A percentile compares a stretch with the other conserved stretches of the same genome.
phyloP scores from a whole-genome alignment of 495 filamentous ascomycete genomes.

The Aspergillus diversus region DNA sequence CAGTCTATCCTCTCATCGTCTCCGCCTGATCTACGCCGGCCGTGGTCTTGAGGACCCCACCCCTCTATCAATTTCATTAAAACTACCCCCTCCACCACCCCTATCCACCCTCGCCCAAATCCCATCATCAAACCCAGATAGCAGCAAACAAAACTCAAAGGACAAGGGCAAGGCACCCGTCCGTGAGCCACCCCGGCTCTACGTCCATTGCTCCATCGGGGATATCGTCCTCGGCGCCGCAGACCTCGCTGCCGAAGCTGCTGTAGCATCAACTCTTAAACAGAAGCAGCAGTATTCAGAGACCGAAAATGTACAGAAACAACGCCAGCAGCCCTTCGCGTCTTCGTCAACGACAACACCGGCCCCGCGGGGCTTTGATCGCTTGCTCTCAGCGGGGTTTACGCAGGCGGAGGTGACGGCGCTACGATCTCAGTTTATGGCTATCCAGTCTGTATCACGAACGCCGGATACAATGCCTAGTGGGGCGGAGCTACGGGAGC shows the following conservation, averaged over 20 bases:
- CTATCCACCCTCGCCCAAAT: constrained; percentile 41
- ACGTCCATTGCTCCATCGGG: constrained; percentile 90
- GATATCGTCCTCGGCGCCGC: constrained; percentile 59
- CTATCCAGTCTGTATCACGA: constrained; percentile 72
- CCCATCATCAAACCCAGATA: constrained; percentile 15
- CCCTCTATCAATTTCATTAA: constrained; percentile 66
- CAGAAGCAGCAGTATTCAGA: constrained; percentile 10
- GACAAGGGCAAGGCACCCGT: constrained; percentile 61
- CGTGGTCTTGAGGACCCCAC: constrained; percentile 75
- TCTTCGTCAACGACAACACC: constrained; percentile 51
- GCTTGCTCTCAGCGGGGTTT: constrained; percentile 79
- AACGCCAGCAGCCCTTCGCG: constrained; percentile 19
- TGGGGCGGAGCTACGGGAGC: constrained; percentile 56
- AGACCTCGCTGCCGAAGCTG: constrained; percentile 72
- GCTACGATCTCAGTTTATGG: constrained; percentile 83
- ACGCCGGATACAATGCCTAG: constrained; percentile 86
- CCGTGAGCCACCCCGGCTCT: constrained; percentile 59
- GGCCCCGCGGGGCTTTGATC: constrained; percentile 85
- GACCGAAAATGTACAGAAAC: constrained; percentile 1
- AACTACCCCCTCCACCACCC: constrained; percentile 59
- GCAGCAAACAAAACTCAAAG: constrained; percentile 34
- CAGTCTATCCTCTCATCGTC: constrained; percentile 62
- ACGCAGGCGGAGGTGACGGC: constrained; percentile 77
- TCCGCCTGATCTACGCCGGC: constrained; percentile 87
- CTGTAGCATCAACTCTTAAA: constrained; percentile 43